These are phyloP conservation scores for Eruca vesicaria DNA, from an alignment of 441 rosid genomes.

Conservation along the genomic window DNA sequence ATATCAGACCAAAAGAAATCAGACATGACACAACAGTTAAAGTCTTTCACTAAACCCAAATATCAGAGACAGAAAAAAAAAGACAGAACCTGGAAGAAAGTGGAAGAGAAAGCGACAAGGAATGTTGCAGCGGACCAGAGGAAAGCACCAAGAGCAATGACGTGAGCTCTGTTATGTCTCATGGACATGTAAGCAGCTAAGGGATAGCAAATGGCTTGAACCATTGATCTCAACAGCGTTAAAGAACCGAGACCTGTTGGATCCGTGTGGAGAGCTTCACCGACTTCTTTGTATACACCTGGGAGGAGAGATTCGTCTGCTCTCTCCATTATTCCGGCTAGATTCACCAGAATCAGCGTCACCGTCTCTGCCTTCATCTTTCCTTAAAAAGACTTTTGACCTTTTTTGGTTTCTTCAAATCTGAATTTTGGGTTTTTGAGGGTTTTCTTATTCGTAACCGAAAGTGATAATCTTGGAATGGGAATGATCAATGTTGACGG, in stretches of 20 bases:
- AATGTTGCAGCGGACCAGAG: constrained; percentile 95
- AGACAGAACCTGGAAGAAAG: constrained; percentile 68
- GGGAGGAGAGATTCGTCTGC: constrained; percentile 91
- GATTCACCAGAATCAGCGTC: constrained; percentile 69
- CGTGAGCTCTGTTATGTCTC: constrained; percentile 73
- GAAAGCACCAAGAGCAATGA: constrained; percentile 82
- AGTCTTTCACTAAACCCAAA: not conserved
- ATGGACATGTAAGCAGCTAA: constrained; percentile 75
- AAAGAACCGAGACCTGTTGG: constrained; percentile 87
- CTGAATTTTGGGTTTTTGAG: constrained; percentile 1
- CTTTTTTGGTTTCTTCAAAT: not conserved
- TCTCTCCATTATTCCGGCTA: constrained; percentile 92
- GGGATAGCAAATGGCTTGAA: constrained; percentile 86
- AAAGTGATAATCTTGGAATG: not conserved
- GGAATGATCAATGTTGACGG: constrained; percentile 15
- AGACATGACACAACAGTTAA: not conserved
- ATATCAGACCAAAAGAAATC: not conserved
- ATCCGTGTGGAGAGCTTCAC: constrained; percentile 77
- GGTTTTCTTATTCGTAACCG: not conserved
- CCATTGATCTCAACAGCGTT: constrained; percentile 79
- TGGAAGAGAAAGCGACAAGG: constrained; percentile 84
- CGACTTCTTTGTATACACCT: constrained; percentile 91
- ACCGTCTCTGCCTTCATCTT: constrained; percentile 57
- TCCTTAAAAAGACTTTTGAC: not conserved
- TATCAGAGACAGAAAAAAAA: too few species aligned